phyloP scores from a whole-genome alignment of 768 basidiomycete species.

The Strobilomyces echinocephalus region DNA sequence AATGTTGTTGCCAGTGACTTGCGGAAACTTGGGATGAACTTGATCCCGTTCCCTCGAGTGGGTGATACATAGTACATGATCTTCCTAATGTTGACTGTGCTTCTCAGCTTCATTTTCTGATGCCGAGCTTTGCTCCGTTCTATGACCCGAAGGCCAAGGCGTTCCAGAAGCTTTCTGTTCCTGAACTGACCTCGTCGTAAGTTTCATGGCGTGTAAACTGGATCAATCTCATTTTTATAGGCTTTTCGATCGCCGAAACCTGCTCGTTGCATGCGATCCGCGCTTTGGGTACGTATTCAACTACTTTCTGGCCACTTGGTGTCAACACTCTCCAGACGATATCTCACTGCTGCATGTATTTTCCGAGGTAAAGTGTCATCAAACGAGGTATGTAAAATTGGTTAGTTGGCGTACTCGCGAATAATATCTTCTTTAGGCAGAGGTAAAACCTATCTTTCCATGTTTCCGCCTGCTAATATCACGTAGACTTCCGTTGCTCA shows the following conservation, averaged over 20 bases:
- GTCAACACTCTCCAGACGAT: slow-evolving; percentile 48
- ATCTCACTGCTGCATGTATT: slow-evolving; percentile 81
- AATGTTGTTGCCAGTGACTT: slow-evolving; percentile 51
- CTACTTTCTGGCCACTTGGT: neutral
- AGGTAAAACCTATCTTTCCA: slow-evolving; percentile 37
- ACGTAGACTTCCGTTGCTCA: slow-evolving; percentile 63
- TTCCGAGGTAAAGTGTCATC: slow-evolving; percentile 82
- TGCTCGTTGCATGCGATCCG: slow-evolving; percentile 82
- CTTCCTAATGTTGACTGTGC: neutral
- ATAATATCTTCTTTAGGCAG: slow-evolving; percentile 37
- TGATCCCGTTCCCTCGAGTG: slow-evolving; percentile 94
- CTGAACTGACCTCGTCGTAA: slow-evolving; percentile 73
- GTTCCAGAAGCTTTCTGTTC: slow-evolving; percentile 56
- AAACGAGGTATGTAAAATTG: slow-evolving; percentile 56
- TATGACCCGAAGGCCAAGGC: slow-evolving; percentile 58
- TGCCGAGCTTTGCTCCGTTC: slow-evolving; percentile 92
- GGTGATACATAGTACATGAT: slow-evolving; percentile 17
- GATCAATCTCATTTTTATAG: slow-evolving; percentile 32
- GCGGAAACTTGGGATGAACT: slow-evolving; percentile 88
- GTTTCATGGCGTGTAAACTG: slow-evolving; percentile 19
- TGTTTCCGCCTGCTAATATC: neutral
- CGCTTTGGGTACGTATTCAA: slow-evolving; percentile 51
- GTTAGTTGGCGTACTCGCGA: neutral
- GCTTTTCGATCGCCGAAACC: slow-evolving; percentile 73
- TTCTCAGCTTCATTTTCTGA: slow-evolving; percentile 87